A percentile compares a stretch with the other conserved stretches of the same genome.
These are phyloP conservation scores for Alternaria ethzedia DNA, from an alignment of 2,329 filamentous ascomycete species.

Conservation along the genomic window DNA sequence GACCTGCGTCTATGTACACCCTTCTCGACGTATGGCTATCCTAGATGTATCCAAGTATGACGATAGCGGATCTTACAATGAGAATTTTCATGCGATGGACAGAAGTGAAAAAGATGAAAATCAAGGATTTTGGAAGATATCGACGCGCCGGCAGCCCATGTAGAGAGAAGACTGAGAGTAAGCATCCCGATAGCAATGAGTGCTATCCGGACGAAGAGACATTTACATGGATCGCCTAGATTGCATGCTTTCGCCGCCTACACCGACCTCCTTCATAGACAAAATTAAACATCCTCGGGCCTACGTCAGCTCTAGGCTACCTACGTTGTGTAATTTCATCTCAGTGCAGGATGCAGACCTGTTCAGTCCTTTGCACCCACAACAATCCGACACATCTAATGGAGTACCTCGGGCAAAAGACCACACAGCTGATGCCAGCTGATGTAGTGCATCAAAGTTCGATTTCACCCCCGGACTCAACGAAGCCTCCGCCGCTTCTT, in stretches of 20 bases:
- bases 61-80: background rate
- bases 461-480: slow-evolving; percentile 17
- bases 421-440: no score
- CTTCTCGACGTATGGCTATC: background rate
- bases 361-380: no score
- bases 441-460: slow-evolving; percentile 10
- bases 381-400: no score
- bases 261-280: no score
- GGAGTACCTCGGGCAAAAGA: no score
- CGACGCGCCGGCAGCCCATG: background rate
- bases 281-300: no score
- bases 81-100: background rate
- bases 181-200: background rate
- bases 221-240: no score
- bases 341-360: no score
- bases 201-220: background rate
- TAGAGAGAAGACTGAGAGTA: background rate
- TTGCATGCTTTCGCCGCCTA: no score
- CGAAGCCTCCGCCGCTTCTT: slow-evolving; percentile 15
- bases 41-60: background rate
- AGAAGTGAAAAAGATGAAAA: background rate
- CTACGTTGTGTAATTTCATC: background rate
- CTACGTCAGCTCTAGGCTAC: no score
- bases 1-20: background rate
- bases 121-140: background rate